A percentile compares a stretch with the other conserved stretches of the same genome.
These are phyloP conservation scores for Phragmites australis DNA, from an alignment of 176 grass and related monocot species.

Conservation along the genomic window DNA sequence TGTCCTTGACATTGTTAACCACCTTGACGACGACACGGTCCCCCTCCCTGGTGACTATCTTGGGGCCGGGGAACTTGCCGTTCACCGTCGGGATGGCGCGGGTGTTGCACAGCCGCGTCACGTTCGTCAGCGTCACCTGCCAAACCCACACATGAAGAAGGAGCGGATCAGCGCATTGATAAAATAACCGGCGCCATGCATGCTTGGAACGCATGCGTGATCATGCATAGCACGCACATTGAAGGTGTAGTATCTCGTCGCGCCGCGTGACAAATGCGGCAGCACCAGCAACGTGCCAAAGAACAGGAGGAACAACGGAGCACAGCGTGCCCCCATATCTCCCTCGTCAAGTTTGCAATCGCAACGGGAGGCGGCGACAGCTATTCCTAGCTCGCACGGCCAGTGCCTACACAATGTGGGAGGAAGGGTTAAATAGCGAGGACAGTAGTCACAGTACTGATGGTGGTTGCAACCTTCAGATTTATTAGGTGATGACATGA, in stretches of 20 bases:
- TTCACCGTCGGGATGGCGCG: constrained; percentile 66
- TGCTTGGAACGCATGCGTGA: neutral
- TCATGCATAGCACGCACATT: constrained; percentile 28
- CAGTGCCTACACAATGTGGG: neutral
- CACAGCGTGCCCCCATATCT: constrained; percentile 27
- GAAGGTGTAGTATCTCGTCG: constrained; percentile 67
- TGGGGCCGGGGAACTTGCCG: constrained; percentile 67
- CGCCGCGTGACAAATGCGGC: constrained; percentile 26
- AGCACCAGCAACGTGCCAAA: constrained; percentile 33
- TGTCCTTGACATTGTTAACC: constrained; percentile 59
- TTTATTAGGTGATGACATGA: constrained; percentile 57
- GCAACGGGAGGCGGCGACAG: neutral
- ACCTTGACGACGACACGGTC: constrained; percentile 67
- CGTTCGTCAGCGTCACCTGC: constrained; percentile 44
- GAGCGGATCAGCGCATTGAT: too few species aligned
- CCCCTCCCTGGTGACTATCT: constrained; percentile 53
- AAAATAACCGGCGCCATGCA: neutral
- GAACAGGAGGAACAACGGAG: constrained; percentile 23
- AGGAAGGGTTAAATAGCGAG: constrained; percentile 30
- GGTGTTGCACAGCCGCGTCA: constrained; percentile 62
- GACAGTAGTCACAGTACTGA: neutral
- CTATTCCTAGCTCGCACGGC: neutral
- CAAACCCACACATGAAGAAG: neutral
- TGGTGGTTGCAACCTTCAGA: constrained; percentile 40
- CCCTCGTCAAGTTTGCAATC: neutral